A percentile compares a stretch with the other conserved stretches of the same genome.
Evolutionary conservation across 768 basidiomycete species (phyloP).

Genomic region (Hypsizygus marmoreus): DNA sequence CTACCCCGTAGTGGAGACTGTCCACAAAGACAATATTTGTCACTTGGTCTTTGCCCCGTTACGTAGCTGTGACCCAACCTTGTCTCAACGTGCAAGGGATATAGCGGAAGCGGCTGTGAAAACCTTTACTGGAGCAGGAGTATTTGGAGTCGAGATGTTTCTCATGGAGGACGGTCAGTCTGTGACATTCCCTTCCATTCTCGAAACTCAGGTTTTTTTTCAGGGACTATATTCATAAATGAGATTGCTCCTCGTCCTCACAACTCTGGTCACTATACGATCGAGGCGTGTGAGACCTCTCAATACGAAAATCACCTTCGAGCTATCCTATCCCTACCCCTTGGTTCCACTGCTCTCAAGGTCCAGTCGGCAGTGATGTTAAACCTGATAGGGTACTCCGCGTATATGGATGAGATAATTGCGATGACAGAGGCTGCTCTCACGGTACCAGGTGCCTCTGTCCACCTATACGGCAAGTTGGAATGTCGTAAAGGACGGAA

Average conservation of each 20-base stretch:
- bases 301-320: slow-evolving; percentile 98
- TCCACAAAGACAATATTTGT: slow-evolving; percentile 93
- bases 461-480: slow-evolving; percentile 95
- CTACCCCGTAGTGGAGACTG: slow-evolving; percentile 93
- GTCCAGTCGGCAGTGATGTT: slow-evolving; percentile 91
- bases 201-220: slow-evolving; percentile 1
- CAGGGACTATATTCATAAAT: slow-evolving; percentile 83
- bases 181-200: not conserved
- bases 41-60: slow-evolving; percentile 92
- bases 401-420: slow-evolving; percentile 61
- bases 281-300: slow-evolving; percentile 95
- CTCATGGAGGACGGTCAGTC: slow-evolving; percentile 78
- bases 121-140: slow-evolving; percentile 83
- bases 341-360: slow-evolving; percentile 86
- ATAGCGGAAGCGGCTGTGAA: slow-evolving; percentile 82
- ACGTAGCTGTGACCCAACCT: slow-evolving; percentile 54
- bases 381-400: slow-evolving; percentile 88
- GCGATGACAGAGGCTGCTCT: slow-evolving; percentile 62
- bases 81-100: slow-evolving; percentile 60
- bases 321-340: slow-evolving; percentile 85
- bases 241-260: slow-evolving; percentile 98
- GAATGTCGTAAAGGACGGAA: slow-evolving; percentile 90
- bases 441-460: slow-evolving; percentile 68
- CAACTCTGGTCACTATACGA: slow-evolving; percentile 98
- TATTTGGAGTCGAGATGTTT: slow-evolving; percentile 99